These are phyloP conservation scores for Hydrangea macrophylla DNA, from an alignment of 148 eudicot species.

Conservation along the genomic window DNA sequence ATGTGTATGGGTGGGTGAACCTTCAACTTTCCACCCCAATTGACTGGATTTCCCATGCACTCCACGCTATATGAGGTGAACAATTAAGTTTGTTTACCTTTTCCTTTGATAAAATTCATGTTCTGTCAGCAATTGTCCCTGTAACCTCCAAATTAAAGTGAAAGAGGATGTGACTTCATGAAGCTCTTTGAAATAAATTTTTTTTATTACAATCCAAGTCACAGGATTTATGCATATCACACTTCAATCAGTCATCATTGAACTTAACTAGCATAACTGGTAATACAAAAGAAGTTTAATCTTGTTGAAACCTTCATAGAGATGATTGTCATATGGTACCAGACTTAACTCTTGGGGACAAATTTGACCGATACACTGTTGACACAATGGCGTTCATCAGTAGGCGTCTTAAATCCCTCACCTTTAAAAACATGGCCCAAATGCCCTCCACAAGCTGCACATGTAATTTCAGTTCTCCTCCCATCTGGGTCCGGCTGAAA, in stretches of 20 bases:
- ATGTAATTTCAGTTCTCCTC: conserved; percentile 64
- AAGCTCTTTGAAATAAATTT: too few species aligned
- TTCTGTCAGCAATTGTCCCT: too few species aligned
- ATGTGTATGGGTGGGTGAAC: too few species aligned
- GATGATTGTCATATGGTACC: conserved; percentile 13
- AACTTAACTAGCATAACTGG: not conserved
- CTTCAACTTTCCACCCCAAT: too few species aligned
- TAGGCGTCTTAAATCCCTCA: conserved; percentile 47
- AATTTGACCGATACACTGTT: conserved; percentile 65
- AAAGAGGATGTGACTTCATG: too few species aligned
- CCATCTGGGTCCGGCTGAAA: conserved; percentile 75
- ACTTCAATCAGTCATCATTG: not conserved
- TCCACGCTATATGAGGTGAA: too few species aligned
- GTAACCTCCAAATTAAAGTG: too few species aligned
- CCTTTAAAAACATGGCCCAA: conserved; percentile 68
- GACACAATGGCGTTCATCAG: conserved; percentile 63
- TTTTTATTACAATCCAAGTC: not conserved
- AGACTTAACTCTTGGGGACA: conserved; percentile 20
- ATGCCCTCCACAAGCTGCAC: conserved; percentile 67
- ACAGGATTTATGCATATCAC: not conserved
- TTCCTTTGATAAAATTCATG: too few species aligned
- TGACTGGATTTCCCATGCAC: too few species aligned
- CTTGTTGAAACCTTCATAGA: not conserved
- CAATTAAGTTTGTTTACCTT: too few species aligned
- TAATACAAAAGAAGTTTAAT: not conserved